Conservation (phyloP, 345 rosid genomes). For the Adansonia digitata region DNA sequence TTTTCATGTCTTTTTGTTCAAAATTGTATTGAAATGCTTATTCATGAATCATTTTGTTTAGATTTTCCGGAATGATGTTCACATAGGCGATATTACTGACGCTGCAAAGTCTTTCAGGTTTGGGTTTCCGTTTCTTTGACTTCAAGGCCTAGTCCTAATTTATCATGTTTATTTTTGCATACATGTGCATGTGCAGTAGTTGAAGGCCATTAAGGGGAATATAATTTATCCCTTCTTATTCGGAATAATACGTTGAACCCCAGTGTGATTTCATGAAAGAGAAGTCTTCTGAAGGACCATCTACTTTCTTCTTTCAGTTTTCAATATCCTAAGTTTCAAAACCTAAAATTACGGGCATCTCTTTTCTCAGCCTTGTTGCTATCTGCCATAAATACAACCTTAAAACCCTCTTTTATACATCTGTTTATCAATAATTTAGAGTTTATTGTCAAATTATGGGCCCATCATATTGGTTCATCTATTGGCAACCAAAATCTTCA, state of each 20-base stretch:
- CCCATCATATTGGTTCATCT: background rate
- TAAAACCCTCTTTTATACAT: background rate
- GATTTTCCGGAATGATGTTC: constrained; percentile 80
- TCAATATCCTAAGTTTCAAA: background rate
- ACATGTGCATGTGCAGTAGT: background rate
- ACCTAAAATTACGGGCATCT: background rate
- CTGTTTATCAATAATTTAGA: background rate
- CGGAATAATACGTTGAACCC: background rate
- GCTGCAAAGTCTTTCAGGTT: constrained; percentile 77
- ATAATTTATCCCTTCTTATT: background rate
- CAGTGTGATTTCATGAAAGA: background rate
- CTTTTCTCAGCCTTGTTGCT: background rate
- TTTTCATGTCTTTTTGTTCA: background rate
- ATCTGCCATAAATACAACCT: background rate
- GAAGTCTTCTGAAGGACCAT: background rate
- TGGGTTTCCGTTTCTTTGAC: constrained; percentile 10
- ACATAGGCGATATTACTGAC: constrained; percentile 63
- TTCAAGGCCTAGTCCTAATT: constrained; percentile 8
- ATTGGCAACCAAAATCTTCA: background rate
- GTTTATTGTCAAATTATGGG: background rate
- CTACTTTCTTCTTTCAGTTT: background rate
- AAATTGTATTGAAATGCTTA: background rate
- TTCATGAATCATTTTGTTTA: constrained; percentile 29
- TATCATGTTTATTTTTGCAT: background rate
- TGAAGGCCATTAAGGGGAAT: background rate